Percentiles rank a stretch among this genome's conserved stretches.
Conservation (phyloP, 2,329 filamentous ascomycete species). For the Fusarium bactridioides region DNA sequence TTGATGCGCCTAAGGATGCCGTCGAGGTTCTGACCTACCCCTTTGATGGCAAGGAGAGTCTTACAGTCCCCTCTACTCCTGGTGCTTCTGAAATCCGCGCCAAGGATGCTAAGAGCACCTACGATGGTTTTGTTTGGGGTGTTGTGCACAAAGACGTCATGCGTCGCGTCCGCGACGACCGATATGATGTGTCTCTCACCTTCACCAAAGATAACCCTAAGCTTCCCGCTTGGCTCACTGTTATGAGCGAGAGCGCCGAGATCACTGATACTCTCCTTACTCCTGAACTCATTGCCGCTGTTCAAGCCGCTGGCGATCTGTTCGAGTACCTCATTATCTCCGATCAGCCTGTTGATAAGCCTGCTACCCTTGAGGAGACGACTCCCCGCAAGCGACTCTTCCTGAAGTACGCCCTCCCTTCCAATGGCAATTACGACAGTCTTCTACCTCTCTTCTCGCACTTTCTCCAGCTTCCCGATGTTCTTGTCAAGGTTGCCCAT, state of each 20-base stretch:
- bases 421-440: constrained; percentile 67
- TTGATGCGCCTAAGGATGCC: constrained; percentile 73
- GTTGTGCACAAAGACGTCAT: constrained; percentile 95
- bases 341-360: constrained; percentile 89
- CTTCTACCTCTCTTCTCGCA: constrained; percentile 80
- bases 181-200: constrained; percentile 93
- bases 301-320: constrained; percentile 76
- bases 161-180: constrained; percentile 87
- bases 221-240: constrained; percentile 86
- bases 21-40: constrained; percentile 82
- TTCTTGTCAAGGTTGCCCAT: constrained; percentile 76
- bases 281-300: constrained; percentile 82
- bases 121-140: constrained; percentile 93
- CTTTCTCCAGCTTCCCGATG: constrained; percentile 86
- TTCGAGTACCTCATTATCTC: constrained; percentile 89
- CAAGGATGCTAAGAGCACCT: constrained; percentile 71
- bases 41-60: constrained; percentile 90
- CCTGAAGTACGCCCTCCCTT: constrained; percentile 76
- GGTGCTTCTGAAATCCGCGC: constrained; percentile 63
- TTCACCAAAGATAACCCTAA: constrained; percentile 92
- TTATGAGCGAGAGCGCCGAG: constrained; percentile 98
- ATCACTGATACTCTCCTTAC: constrained; percentile 89
- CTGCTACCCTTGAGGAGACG: constrained; percentile 84
- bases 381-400: constrained; percentile 85
- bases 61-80: constrained; percentile 73